Conservation (phyloP, 192 early-diverging fungal genomes). For the Backusella morwellensis region DNA sequence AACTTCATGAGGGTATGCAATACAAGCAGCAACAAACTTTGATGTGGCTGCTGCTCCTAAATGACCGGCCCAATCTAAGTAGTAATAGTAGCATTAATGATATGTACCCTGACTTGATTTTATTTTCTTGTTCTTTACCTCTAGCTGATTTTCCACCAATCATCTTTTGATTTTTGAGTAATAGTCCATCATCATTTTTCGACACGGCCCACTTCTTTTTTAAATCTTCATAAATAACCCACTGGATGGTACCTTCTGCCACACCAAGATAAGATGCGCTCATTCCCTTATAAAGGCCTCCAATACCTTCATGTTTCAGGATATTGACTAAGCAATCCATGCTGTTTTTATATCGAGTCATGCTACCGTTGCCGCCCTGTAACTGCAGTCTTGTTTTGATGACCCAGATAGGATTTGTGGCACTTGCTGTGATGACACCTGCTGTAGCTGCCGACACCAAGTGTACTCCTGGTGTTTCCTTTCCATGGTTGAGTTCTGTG, state of each 20-base stretch:
- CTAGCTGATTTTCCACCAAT: slow-evolving; percentile 18
- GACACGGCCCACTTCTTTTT: slow-evolving; percentile 51
- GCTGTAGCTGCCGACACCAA: slow-evolving; percentile 56
- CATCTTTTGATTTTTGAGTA: neutral
- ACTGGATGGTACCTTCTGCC: slow-evolving; percentile 90
- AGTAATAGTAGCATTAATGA: neutral
- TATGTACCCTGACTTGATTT: neutral
- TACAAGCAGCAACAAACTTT: slow-evolving; percentile 83
- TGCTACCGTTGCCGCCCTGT: slow-evolving; percentile 43
- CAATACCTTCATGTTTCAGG: slow-evolving; percentile 73
- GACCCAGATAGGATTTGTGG: slow-evolving; percentile 95
- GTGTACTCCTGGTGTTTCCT: slow-evolving; percentile 80
- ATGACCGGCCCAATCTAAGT: slow-evolving; percentile 74
- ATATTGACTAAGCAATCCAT: slow-evolving; percentile 70
- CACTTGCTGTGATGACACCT: slow-evolving; percentile 64
- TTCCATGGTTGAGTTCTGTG: slow-evolving; percentile 70
- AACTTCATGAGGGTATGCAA: slow-evolving; percentile 97
- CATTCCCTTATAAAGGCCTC: slow-evolving; percentile 84
- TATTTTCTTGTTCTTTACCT: slow-evolving; percentile 15
- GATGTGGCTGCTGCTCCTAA: slow-evolving; percentile 80
- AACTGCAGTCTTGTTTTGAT: slow-evolving; percentile 95
- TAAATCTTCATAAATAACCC: slow-evolving; percentile 93
- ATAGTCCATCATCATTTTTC: neutral
- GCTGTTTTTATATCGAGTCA: slow-evolving; percentile 65
- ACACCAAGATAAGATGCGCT: slow-evolving; percentile 90